Evolutionary conservation across 352 stramenopile species (phyloP).

Genomic region (Pythium vanterpoolii): DNA sequence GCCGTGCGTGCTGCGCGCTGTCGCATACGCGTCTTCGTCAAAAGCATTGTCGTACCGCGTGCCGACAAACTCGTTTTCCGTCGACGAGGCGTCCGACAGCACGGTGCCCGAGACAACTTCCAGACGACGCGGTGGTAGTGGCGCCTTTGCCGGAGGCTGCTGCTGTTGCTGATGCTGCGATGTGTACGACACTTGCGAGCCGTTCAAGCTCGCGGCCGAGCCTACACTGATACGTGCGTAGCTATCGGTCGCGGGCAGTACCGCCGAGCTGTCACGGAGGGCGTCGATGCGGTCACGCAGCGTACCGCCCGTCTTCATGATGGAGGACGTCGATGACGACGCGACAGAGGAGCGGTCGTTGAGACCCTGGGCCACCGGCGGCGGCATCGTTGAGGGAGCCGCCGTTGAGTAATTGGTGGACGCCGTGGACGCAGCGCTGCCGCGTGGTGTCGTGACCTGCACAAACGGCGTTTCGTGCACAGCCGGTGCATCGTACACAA

Average conservation of each 20-base stretch:
- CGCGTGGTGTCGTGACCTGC: constrained; percentile 35
- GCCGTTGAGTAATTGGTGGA: constrained; percentile 19
- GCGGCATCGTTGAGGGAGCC: constrained; percentile 1
- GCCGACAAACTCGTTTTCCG: constrained; percentile 13
- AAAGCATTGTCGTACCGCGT: constrained; percentile 21
- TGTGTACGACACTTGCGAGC: neutral
- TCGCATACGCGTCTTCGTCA: constrained; percentile 36
- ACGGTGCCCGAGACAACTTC: constrained; percentile 11
- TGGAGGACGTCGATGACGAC: constrained; percentile 19
- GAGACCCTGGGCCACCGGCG: constrained; percentile 13
- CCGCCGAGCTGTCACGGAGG: constrained; percentile 37
- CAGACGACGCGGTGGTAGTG: neutral
- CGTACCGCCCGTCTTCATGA: constrained; percentile 26
- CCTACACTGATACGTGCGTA: constrained; percentile 47
- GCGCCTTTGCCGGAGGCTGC: neutral
- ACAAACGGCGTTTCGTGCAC: constrained; percentile 31
- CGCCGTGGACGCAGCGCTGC: constrained; percentile 24
- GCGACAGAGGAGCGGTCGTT: constrained; percentile 2
- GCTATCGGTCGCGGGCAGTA: constrained; percentile 32
- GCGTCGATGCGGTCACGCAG: constrained; percentile 64
- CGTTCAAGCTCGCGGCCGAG: constrained; percentile 10
- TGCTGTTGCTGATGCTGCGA: neutral
- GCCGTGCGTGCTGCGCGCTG: constrained; percentile 26
- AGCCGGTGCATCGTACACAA: constrained; percentile 17
- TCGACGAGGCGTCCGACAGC: constrained; percentile 16